phyloP scores from a whole-genome alignment of 768 basidiomycete species.

The Mycena metata region DNA sequence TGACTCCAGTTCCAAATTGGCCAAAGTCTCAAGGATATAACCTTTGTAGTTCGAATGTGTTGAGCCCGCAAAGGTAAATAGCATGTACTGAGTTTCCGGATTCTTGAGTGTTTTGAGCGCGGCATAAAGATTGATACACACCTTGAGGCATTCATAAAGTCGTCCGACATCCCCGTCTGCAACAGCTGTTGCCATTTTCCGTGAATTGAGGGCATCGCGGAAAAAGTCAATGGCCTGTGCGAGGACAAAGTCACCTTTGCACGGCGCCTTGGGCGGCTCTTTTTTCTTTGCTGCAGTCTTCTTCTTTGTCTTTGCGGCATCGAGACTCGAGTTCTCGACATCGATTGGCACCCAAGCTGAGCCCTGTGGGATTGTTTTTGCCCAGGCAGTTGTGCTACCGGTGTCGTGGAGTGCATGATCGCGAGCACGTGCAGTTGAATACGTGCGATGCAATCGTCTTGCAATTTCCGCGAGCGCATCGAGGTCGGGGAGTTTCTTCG shows the following conservation, averaged over 20 bases:
- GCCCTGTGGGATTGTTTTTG: neutral
- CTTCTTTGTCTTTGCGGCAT: neutral
- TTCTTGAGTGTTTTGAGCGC: neutral
- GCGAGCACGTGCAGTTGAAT: slow-evolving; percentile 12
- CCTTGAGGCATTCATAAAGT: slow-evolving; percentile 50
- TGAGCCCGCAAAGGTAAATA: slow-evolving; percentile 52
- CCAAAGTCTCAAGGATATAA: slow-evolving; percentile 51
- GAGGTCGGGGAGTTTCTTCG: neutral
- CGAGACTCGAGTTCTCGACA: slow-evolving; percentile 8
- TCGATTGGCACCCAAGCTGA: slow-evolving; percentile 1
- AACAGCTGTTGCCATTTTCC: slow-evolving; percentile 44
- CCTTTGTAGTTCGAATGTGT: slow-evolving; percentile 47
- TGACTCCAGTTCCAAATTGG: slow-evolving; percentile 48
- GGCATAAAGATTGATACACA: slow-evolving; percentile 1
- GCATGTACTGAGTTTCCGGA: slow-evolving; percentile 43
- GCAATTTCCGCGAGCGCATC: slow-evolving; percentile 14
- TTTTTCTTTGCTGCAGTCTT: slow-evolving; percentile 8
- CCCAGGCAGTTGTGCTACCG: neutral
- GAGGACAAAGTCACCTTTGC: slow-evolving; percentile 42
- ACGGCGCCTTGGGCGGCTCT: neutral
- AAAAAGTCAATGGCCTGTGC: slow-evolving; percentile 44
- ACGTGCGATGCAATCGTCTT: neutral
- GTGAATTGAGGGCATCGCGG: slow-evolving; percentile 41
- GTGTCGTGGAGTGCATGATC: slow-evolving; percentile 13
- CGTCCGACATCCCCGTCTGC: slow-evolving; percentile 52